A percentile compares a stretch with the other conserved stretches of the same genome.
Evolutionary conservation across 805 yeast genomes (phyloP).

Genomic region (Pichia phayaonensis): DNA sequence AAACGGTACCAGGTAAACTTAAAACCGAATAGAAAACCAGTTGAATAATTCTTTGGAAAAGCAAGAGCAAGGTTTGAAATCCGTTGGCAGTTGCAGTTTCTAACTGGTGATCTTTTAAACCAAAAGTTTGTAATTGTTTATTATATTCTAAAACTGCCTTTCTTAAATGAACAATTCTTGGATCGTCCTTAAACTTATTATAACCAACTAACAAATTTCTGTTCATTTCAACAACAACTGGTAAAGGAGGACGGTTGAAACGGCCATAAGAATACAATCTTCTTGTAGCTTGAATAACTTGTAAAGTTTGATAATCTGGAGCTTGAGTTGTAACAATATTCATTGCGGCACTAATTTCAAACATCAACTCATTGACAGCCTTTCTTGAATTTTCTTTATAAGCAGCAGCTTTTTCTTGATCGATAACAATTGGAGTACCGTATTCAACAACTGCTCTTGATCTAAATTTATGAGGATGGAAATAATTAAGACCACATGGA

Average conservation of each 20-base stretch:
- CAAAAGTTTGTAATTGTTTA: slow-evolving; percentile 49
- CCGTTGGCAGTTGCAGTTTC: slow-evolving; percentile 45
- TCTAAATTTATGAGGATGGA: slow-evolving; percentile 91
- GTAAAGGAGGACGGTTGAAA: slow-evolving; percentile 52
- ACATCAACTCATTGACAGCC: slow-evolving; percentile 63
- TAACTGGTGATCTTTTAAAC: slow-evolving; percentile 67
- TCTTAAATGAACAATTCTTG: slow-evolving; percentile 55
- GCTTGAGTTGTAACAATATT: slow-evolving; percentile 79
- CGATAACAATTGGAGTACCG: slow-evolving; percentile 74
- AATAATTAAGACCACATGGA: slow-evolving; percentile 96
- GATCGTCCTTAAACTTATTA: slow-evolving; percentile 63
- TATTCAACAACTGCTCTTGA: slow-evolving; percentile 93
- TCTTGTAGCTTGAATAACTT: slow-evolving; percentile 89
- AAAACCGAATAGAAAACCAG: slow-evolving; percentile 48
- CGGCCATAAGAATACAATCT: slow-evolving; percentile 61
- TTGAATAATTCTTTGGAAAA: slow-evolving; percentile 49
- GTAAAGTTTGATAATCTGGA: slow-evolving; percentile 81
- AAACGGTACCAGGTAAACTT: slow-evolving; percentile 78
- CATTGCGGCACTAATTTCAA: slow-evolving; percentile 57
- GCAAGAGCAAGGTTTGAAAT: slow-evolving; percentile 40
- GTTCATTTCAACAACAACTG: slow-evolving; percentile 84
- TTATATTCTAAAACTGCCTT: slow-evolving; percentile 65
- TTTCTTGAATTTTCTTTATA: slow-evolving; percentile 61
- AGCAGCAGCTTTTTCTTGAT: slow-evolving; percentile 49
- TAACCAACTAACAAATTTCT: slow-evolving; percentile 81